These are phyloP conservation scores for Furcasterigmium sp. DNA, from an alignment of 2,329 filamentous ascomycete genomes.

Conservation along the genomic window DNA sequence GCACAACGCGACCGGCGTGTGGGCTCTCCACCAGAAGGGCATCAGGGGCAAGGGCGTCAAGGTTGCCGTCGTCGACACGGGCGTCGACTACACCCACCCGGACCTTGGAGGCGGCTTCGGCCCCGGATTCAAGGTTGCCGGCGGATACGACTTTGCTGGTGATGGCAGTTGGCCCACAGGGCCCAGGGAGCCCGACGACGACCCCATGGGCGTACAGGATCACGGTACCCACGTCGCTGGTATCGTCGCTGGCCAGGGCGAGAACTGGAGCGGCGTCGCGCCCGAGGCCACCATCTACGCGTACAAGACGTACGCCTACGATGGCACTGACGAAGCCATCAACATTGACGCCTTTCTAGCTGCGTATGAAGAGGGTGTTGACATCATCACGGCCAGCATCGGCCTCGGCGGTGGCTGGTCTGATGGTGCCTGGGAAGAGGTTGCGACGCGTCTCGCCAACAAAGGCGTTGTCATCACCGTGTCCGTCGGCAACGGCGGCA, in stretches of 20 bases:
- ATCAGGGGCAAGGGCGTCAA: constrained; percentile 31
- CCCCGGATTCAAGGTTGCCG: constrained; percentile 32
- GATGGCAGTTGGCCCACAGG: constrained; percentile 17
- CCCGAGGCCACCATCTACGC: constrained; percentile 1
- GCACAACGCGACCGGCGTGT: constrained; percentile 32
- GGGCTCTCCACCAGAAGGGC: constrained; percentile 28
- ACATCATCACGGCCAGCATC: constrained; percentile 38
- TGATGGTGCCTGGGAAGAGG: constrained; percentile 29
- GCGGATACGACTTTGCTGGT: constrained; percentile 35
- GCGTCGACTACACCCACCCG: constrained; percentile 32
- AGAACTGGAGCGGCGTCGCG: neutral
- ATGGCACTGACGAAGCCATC: constrained; percentile 1
- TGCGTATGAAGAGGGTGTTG: constrained; percentile 28
- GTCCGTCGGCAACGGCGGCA: constrained; percentile 46
- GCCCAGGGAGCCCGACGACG: constrained; percentile 23
- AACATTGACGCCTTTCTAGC: constrained; percentile 26
- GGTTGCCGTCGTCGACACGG: constrained; percentile 34
- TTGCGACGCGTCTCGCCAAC: constrained; percentile 32
- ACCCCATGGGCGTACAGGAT: constrained; percentile 17
- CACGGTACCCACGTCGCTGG: constrained; percentile 2
- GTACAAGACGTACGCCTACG: neutral
- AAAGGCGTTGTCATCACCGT: constrained; percentile 44
- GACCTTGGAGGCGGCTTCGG: constrained; percentile 39
- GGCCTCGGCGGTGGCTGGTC: constrained; percentile 29
- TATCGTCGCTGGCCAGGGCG: neutral